A percentile compares a stretch with the other conserved stretches of the same genome.
Conservation (phyloP, 139 green algal genomes). For the Limnomonas spitsbergensis region DNA sequence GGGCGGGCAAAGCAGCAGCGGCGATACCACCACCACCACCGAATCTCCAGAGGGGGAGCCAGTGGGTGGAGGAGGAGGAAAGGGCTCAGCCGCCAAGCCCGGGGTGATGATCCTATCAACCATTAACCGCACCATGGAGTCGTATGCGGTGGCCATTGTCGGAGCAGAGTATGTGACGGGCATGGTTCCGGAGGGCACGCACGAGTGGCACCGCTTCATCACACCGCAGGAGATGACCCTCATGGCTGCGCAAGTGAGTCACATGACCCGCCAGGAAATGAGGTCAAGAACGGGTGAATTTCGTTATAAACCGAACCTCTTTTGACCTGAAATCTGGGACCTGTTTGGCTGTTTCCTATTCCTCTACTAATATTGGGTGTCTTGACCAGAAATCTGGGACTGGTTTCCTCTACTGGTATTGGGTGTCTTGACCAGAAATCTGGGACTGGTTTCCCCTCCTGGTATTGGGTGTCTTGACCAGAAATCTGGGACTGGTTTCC, state of each 20-base stretch:
- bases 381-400: too few species aligned
- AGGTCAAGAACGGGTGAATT: background rate
- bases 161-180: conserved; percentile 77
- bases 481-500: too few species aligned
- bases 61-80: too few species aligned
- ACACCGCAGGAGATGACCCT: conserved; percentile 79
- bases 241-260: conserved; percentile 32
- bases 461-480: too few species aligned
- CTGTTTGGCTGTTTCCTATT: too few species aligned
- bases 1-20: background rate
- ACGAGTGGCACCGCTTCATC: conserved; percentile 88
- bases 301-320: background rate
- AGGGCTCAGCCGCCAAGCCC: too few species aligned
- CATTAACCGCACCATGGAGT: conserved; percentile 78
- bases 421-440: too few species aligned
- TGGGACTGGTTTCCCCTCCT: too few species aligned
- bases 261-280: background rate
- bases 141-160: conserved; percentile 78
- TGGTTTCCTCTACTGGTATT: too few species aligned
- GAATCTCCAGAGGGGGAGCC: too few species aligned
- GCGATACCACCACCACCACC: background rate
- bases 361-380: too few species aligned
- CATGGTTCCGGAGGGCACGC: conserved; percentile 70
- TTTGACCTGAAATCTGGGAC: background rate
- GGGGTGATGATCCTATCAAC: conserved; percentile 71